phyloP scores from a whole-genome alignment of 148 eudicot species.

The Amaranthus cruentus region DNA sequence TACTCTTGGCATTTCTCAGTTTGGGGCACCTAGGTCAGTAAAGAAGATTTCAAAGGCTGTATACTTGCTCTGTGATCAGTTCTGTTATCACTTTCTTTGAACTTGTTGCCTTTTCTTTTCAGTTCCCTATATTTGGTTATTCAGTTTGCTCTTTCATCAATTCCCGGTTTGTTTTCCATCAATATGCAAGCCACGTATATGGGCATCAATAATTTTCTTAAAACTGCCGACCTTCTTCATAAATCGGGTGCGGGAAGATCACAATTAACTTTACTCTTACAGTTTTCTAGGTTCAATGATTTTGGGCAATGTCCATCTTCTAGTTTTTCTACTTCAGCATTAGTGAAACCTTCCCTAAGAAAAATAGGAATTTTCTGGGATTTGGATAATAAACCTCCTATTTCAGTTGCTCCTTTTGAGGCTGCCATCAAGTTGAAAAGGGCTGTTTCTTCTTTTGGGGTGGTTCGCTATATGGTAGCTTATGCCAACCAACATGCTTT shows the following conservation, averaged over 20 bases:
- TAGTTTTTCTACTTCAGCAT: slow-evolving; percentile 15
- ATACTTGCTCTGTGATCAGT: no score
- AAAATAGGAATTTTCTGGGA: slow-evolving; percentile 84
- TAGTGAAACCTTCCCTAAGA: slow-evolving; percentile 21
- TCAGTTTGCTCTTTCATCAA: no score
- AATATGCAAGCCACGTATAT: slow-evolving; percentile 1
- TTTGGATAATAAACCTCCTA: slow-evolving; percentile 81
- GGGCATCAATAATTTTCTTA: slow-evolving; percentile 1
- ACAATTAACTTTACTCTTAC: slow-evolving; percentile 11
- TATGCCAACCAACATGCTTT: slow-evolving; percentile 67
- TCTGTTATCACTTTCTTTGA: no score
- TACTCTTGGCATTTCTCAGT: no score
- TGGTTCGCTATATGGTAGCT: slow-evolving; percentile 56
- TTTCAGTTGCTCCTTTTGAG: slow-evolving; percentile 51
- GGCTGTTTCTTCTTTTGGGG: slow-evolving; percentile 58
- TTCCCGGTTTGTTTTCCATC: background rate
- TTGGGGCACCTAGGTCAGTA: no score
- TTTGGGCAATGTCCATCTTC: slow-evolving; percentile 20
- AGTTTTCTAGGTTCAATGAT: slow-evolving; percentile 22
- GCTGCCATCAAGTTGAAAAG: slow-evolving; percentile 57
- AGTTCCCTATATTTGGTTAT: no score
- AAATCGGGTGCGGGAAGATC: slow-evolving; percentile 16
- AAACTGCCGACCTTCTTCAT: slow-evolving; percentile 1
- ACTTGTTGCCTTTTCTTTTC: no score
- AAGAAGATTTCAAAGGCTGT: no score